Conservation (phyloP, 2,329 filamentous ascomycete genomes). For the Pestalotiopsis sp. region DNA sequence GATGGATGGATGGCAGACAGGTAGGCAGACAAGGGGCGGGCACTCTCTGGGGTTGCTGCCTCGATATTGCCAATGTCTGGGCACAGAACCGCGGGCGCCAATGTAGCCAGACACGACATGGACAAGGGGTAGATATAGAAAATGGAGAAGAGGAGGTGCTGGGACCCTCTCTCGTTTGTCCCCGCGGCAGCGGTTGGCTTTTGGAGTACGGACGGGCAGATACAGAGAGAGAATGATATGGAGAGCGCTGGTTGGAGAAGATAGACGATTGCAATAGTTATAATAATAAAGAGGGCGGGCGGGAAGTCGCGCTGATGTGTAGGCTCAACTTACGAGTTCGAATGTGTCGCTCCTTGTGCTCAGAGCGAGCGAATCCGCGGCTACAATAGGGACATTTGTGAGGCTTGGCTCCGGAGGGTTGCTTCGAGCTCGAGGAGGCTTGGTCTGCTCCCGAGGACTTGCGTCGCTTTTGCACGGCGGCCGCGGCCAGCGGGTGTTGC, state of each 20-base stretch:
- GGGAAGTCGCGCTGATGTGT: neutral
- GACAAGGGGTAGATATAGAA: neutral
- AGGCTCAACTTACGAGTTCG: slow-evolving; percentile 43
- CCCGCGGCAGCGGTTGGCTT: neutral
- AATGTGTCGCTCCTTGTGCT: slow-evolving; percentile 49
- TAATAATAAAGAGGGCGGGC: neutral
- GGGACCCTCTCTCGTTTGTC: neutral
- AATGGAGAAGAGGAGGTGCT: neutral
- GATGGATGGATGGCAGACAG: no score
- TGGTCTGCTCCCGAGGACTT: neutral
- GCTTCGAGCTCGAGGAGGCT: no score
- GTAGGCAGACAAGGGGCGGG: no score
- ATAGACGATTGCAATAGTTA: neutral
- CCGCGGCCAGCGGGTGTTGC: neutral
- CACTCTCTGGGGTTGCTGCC: neutral
- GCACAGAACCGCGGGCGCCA: neutral
- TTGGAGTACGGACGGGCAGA: neutral
- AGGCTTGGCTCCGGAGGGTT: neutral
- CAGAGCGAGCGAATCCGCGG: slow-evolving; percentile 47
- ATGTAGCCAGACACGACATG: neutral
- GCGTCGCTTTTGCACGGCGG: slow-evolving; percentile 4
- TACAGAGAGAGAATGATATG: neutral
- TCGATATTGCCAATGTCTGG: neutral
- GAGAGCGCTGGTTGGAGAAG: neutral
- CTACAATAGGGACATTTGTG: slow-evolving; percentile 36